Evolutionary conservation across 495 filamentous ascomycete species (phyloP).

Genomic region (Apodospora peruviana): DNA sequence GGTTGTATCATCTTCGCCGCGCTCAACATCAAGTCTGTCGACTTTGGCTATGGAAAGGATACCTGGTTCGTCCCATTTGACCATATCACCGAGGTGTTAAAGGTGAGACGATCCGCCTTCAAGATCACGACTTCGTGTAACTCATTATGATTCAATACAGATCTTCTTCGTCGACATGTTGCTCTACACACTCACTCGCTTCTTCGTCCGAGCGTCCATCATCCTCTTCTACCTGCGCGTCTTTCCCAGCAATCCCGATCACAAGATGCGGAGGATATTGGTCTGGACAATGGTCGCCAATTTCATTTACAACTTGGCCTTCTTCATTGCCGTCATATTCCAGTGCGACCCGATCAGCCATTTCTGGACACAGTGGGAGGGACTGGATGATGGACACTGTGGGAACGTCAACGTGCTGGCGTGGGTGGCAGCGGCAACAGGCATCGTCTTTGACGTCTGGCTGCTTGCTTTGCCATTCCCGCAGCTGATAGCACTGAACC

Average conservation of each 20-base stretch:
- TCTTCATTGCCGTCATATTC: conserved; percentile 30
- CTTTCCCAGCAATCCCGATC: conserved; percentile 26
- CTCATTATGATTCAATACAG: background rate
- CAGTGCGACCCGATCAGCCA: conserved; percentile 37
- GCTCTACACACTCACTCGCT: conserved; percentile 33
- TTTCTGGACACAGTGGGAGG: conserved; percentile 29
- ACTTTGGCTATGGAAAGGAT: conserved; percentile 38
- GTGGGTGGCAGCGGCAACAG: conserved; percentile 25
- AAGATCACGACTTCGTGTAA: background rate
- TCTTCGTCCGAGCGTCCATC: conserved; percentile 40
- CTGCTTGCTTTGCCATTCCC: conserved; percentile 33
- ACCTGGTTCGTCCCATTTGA: conserved; percentile 42
- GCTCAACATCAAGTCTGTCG: conserved; percentile 8
- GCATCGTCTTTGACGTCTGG: conserved; percentile 32
- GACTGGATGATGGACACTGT: conserved; percentile 19
- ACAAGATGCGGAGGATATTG: conserved; percentile 22
- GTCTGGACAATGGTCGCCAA: conserved; percentile 28
- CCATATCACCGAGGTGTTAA: conserved; percentile 32
- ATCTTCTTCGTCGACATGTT: conserved; percentile 24
- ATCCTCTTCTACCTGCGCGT: conserved; percentile 48
- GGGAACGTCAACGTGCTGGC: conserved; percentile 23
- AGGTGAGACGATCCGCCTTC: background rate
- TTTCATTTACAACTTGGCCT: conserved; percentile 31
- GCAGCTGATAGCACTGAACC: conserved; percentile 25
- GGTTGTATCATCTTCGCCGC: conserved; percentile 13